phyloP scores from a whole-genome alignment of 176 grass and related monocot genomes.

The Oryza coarctata region DNA sequence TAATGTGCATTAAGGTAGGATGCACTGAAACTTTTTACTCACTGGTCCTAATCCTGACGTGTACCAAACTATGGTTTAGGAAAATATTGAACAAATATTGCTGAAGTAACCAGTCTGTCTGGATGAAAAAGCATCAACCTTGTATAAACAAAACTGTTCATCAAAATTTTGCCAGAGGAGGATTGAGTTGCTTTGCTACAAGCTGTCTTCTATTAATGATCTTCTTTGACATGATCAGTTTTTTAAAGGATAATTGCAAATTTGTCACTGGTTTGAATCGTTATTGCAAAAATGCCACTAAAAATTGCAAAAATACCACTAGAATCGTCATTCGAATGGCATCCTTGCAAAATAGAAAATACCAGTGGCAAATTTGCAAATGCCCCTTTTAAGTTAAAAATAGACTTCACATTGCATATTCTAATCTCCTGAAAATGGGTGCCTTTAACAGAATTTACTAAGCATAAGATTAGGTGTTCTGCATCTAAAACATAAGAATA shows the following conservation, averaged over 20 bases:
- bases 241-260: neutral
- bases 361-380: no score
- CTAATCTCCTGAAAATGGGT: constrained; percentile 3
- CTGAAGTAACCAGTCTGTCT: neutral
- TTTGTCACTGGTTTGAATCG: no score
- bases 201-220: neutral
- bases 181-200: neutral
- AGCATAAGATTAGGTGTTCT: neutral
- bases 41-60: neutral
- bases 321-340: no score
- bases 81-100: neutral
- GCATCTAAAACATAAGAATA: constrained; percentile 17
- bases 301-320: no score
- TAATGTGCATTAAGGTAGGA: neutral
- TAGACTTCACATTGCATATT: neutral
- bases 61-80: neutral
- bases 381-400: neutral
- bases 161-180: neutral
- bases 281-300: no score
- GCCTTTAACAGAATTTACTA: constrained; percentile 5
- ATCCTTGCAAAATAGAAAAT: no score
- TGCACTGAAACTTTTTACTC: neutral
- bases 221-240: neutral
- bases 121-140: neutral
- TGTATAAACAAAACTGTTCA: neutral